A percentile compares a stretch with the other conserved stretches of the same genome.
These are phyloP conservation scores for Globisporangium radiosum DNA, from an alignment of 352 stramenopile species.

Conservation along the genomic window DNA sequence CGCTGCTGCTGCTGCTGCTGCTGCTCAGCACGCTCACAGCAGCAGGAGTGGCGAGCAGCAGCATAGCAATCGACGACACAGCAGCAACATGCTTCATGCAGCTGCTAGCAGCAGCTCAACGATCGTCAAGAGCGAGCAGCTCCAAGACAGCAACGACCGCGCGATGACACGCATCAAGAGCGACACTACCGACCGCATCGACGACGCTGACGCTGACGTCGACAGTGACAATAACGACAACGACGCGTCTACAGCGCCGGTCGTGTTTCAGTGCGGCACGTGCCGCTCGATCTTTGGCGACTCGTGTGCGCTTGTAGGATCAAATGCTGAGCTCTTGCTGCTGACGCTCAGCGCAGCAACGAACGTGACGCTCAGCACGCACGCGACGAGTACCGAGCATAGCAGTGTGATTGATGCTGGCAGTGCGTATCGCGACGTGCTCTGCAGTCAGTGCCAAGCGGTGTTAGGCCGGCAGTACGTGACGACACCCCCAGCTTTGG, in stretches of 20 bases:
- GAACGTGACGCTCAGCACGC: conserved; percentile 37
- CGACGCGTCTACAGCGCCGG: conserved; percentile 29
- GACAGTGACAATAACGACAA: background rate
- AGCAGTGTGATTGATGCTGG: conserved; percentile 41
- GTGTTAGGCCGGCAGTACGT: conserved; percentile 74
- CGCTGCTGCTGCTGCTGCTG: too few species aligned
- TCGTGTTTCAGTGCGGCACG: conserved; percentile 82
- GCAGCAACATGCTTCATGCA: background rate
- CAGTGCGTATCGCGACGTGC: conserved; percentile 67
- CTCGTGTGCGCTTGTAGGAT: conserved; percentile 75
- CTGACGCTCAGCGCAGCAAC: conserved; percentile 70
- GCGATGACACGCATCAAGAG: conserved; percentile 22
- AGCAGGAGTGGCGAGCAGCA: too few species aligned
- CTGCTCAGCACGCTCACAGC: too few species aligned
- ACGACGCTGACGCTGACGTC: conserved; percentile 7
- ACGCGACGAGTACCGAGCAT: conserved; percentile 40
- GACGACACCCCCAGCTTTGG: conserved; percentile 53
- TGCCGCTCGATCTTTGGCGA: conserved; percentile 81
- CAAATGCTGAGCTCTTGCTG: conserved; percentile 64
- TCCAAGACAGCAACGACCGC: conserved; percentile 4
- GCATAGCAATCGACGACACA: background rate
- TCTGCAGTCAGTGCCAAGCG: conserved; percentile 77
- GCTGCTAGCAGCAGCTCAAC: background rate
- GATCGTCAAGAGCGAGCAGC: background rate
- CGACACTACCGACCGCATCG: conserved; percentile 15